Base-by-base conservation (phyloP, 2,329 filamentous ascomycete species). In the Pseudogymnoascus sp. region DNA sequence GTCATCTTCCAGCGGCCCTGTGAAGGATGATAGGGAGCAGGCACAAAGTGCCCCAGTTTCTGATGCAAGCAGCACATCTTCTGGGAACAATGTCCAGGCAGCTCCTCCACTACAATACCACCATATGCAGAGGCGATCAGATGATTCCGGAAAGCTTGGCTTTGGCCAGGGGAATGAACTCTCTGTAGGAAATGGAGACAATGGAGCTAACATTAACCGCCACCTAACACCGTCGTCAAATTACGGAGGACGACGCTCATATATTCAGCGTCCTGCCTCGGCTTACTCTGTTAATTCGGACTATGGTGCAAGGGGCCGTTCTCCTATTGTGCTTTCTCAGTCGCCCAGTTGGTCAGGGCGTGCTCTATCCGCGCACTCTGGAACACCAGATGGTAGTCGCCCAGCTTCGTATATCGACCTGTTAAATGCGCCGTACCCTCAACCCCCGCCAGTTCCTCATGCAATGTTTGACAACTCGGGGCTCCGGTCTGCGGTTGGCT, bases 251-350 rank as follows among this genome's bases (percentile, higher is more conserved):
- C 78, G 80, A 69, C 77, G 84, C 70, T 84, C 79, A 64, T 85
- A 84, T 12, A 73, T 89, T 66, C 82, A 83, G 42, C 83, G 93
- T 61, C 92, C 92, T 4, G 82, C 82, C 23, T 96, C 93, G 11
- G 80, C 88, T 4, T 93, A 92, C 74, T 95, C 90, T 2, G 80
- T 84, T 12, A 83, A 84, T 59, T 91, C 90, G 14, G 91, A 96
- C 59, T 77, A 85, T 65, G 83, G 82, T 28, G 76, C 78, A 36
- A 84, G 87, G 61, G 87, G 88, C 36, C 85, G 88, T 36, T 87
- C 85, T 12, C 83, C 84, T 2, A 78, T 64, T 18, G 64, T 67
- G 59, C 56, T 68, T 36, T 62, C 68, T n/a, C 61, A 65, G 7
- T 73, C 70, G 7, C 72, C 73, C 23, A 65, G 61, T 40, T 73